Evolutionary conservation across 2,329 filamentous ascomycete species (phyloP), one percentile per base, ranked within the genome.

Genomic region (Metarhizium anisopliae): DNA sequence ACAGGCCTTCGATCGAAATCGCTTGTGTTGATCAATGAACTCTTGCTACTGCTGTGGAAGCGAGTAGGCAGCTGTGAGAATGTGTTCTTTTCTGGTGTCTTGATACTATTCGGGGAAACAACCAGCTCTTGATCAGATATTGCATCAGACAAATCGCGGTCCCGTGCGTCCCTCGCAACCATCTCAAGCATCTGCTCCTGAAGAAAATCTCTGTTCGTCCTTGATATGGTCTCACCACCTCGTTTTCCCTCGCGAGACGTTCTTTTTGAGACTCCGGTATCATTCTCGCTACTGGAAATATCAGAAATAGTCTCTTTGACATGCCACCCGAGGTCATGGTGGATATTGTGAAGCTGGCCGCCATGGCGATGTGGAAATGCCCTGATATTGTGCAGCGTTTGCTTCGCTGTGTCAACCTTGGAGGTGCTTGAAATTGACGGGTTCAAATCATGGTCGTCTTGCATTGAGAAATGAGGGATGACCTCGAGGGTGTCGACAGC

Each of bases 171-270:
- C 58, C 75, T 76, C 6, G 78, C 78, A 58, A 84, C 74, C 71
- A 83, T 79, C 56, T 84, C 80, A 56, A 77, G 69, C 80, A 85
- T 84, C 63, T 84, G 82, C 64, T 80, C 83, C 59, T 83, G 79
- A 13, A 85, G 68, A 13, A 84, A 69, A 56, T 82, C 78, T 58
- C 76, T 78, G 29, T 68, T 59, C 49, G 69, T 74, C 60, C 75
- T 78, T 50, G 74, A 76, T 55, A 77, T 72, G 2, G 78, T 82
- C 4, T 3, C 25, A 11, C 73, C 75, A 16, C 68, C 72, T 2
- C 29, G 47, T 6, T 16, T 36, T n/a, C 18, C 42, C 76, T 74
- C 25, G 63, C 67, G 52, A 43, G 57, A 13, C 57, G 62, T 2
- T 45, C 58, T 36, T 72, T 68, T 59, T 66, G 68, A 51, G 66